phyloP scores from a whole-genome alignment of 306 rosid species.

The Abrus precatorius region DNA sequence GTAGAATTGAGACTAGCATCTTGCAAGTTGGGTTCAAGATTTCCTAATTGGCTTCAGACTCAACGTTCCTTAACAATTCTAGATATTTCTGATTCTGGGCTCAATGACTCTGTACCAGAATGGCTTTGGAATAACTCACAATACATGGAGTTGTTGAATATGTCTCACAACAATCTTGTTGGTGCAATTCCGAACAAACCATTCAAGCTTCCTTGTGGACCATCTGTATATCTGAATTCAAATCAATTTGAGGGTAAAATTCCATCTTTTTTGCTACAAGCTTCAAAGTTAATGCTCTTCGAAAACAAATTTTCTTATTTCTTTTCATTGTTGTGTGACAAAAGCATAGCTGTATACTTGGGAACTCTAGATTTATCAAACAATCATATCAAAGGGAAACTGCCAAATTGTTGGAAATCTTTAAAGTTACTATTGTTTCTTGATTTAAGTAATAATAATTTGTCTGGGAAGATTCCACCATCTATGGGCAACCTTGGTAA shows the following conservation, averaged over 20 bases:
- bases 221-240: background rate
- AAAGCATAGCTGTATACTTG: background rate
- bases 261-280: background rate
- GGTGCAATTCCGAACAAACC: background rate
- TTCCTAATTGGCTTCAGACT: constrained; percentile 18
- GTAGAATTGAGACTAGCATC: background rate
- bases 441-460: background rate
- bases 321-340: background rate
- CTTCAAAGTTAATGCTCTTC: background rate
- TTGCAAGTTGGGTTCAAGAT: background rate
- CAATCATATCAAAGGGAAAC: background rate
- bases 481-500: background rate
- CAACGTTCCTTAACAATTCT: background rate
- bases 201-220: background rate
- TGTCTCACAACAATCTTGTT: background rate
- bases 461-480: too few relatives aligned
- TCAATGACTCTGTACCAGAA: background rate
- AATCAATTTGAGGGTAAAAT: background rate
- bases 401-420: constrained; percentile 1
- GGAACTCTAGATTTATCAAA: background rate
- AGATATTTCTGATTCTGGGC: background rate
- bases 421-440: background rate
- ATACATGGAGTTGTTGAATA: background rate
- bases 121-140: background rate
- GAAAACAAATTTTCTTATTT: background rate